phyloP scores from a whole-genome alignment of 31 red algal species.

The Bonnemaisonia californica region DNA sequence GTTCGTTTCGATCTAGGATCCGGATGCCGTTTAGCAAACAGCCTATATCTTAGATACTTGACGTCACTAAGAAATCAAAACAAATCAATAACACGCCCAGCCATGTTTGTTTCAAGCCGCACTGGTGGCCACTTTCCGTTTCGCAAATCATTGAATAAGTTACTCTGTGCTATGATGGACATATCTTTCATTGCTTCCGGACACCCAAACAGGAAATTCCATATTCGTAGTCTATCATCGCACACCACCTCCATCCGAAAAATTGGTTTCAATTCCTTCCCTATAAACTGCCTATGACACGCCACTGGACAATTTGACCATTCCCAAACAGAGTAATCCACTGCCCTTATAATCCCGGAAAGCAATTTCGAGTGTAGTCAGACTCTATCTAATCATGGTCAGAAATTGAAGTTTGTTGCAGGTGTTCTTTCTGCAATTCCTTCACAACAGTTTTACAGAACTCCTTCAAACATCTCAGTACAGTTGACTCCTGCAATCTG shows the following conservation, averaged over 20 bases:
- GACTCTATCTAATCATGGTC: neutral
- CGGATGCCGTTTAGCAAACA: neutral
- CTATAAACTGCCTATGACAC: neutral
- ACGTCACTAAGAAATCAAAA: neutral
- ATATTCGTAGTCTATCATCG: constrained; percentile 32
- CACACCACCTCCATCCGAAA: constrained; percentile 29
- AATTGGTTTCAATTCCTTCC: constrained; percentile 20
- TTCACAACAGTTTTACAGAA: no score
- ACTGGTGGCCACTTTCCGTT: constrained; percentile 23
- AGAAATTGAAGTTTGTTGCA: neutral
- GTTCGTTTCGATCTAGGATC: neutral
- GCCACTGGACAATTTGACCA: constrained; percentile 2
- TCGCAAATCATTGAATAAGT: constrained; percentile 28
- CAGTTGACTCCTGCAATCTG: no score
- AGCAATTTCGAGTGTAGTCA: neutral
- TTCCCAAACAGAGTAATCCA: constrained; percentile 20
- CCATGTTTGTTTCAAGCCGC: neutral
- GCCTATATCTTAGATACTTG: neutral
- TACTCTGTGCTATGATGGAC: constrained; percentile 13
- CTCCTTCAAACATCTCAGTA: no score
- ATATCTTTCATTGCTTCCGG: constrained; percentile 19
- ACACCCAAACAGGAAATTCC: constrained; percentile 13
- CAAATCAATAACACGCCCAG: neutral
- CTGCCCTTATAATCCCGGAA: constrained; percentile 7
- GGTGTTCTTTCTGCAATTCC: neutral